phyloP scores from a whole-genome alignment of 2,329 filamentous ascomycete genomes.

The Myriosclerotinia curreyana region DNA sequence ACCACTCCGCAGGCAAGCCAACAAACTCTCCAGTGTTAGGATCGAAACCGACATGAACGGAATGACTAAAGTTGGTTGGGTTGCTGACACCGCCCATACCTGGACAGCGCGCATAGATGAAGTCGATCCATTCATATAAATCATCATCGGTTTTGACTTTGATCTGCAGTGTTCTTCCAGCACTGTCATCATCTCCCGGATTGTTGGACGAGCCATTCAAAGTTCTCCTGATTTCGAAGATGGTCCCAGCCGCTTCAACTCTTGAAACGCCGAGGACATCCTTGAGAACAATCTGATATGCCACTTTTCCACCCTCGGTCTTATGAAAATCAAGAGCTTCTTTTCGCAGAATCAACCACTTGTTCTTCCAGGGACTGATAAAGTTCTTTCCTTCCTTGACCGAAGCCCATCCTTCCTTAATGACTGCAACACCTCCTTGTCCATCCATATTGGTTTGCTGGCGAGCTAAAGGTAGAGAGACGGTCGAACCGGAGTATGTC shows the following conservation, averaged over 20 bases:
- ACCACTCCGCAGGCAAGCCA: constrained; percentile 93
- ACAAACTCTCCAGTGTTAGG: constrained; percentile 93
- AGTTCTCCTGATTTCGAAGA: constrained; percentile 86
- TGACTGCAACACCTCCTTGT: constrained; percentile 65
- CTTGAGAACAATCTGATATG: constrained; percentile 79
- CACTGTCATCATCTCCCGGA: constrained; percentile 69
- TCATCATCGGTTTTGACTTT: constrained; percentile 95
- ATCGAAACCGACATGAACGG: constrained; percentile 96
- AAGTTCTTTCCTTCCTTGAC: constrained; percentile 90
- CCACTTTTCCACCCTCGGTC: constrained; percentile 79
- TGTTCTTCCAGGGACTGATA: constrained; percentile 83
- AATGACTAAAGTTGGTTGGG: constrained; percentile 95
- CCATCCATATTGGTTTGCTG: constrained; percentile 55
- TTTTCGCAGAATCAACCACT: constrained; percentile 87
- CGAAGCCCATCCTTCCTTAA: constrained; percentile 78
- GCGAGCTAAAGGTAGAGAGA: constrained; percentile 66
- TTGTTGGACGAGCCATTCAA: constrained; percentile 66
- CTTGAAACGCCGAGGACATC: constrained; percentile 88
- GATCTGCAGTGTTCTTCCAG: constrained; percentile 81
- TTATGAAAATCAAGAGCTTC: constrained; percentile 95
- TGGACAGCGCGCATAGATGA: constrained; percentile 93
- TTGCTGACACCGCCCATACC: constrained; percentile 98
- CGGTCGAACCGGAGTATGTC: constrained; percentile 68
- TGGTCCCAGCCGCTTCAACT: constrained; percentile 85
- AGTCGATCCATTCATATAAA: constrained; percentile 98